A percentile compares a stretch with the other conserved stretches of the same genome.
Conservation (phyloP, 495 filamentous ascomycete species). For the Aspergillus olivimuriae region DNA sequence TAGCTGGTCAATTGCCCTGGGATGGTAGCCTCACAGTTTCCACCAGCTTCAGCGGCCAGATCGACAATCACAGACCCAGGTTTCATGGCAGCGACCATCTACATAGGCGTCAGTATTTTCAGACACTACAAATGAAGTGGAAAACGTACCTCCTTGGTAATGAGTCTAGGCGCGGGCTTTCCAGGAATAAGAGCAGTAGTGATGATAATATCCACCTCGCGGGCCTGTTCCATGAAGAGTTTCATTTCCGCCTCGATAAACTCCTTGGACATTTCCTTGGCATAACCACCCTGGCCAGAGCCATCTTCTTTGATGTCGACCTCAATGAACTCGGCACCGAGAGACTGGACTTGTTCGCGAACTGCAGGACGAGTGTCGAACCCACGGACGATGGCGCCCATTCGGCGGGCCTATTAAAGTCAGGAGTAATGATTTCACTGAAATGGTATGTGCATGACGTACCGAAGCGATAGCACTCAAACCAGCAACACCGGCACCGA, state of each 20-base stretch:
- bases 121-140: background rate
- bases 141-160: constrained; percentile 51
- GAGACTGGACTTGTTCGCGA: constrained; percentile 76
- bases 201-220: constrained; percentile 81
- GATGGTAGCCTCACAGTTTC: constrained; percentile 71
- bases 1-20: constrained; percentile 59
- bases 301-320: constrained; percentile 80
- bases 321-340: constrained; percentile 79
- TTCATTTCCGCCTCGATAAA: constrained; percentile 87
- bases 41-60: constrained; percentile 73
- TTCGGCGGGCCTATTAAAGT: constrained; percentile 47
- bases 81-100: constrained; percentile 73
- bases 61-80: constrained; percentile 77
- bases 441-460: constrained; percentile 2
- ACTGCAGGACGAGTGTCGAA: constrained; percentile 76
- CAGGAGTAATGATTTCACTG: background rate
- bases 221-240: constrained; percentile 72
- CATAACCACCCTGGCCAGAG: constrained; percentile 73
- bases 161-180: constrained; percentile 66
- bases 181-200: constrained; percentile 80
- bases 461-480: constrained; percentile 71
- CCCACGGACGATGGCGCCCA: constrained; percentile 78
- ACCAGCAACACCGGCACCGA: constrained; percentile 76
- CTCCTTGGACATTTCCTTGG: constrained; percentile 83
- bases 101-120: background rate